Evolutionary conservation across 768 basidiomycete species (phyloP), one percentile per base, ranked within the genome.

Genomic region (Russula earlei): DNA sequence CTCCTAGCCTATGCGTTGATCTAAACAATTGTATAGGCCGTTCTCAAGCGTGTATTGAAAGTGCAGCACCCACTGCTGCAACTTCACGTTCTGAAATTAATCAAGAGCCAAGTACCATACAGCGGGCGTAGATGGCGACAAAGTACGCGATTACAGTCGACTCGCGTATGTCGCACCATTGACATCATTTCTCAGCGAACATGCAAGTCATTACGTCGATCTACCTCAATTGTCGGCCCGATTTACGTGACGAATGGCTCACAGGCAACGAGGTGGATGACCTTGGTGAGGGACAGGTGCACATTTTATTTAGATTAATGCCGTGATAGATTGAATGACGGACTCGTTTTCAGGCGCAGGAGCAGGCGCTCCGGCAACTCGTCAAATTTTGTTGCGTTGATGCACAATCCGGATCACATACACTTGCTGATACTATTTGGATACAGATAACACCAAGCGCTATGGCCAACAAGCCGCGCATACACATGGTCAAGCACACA

Each of bases 151-250:
- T 37, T 31, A 20, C 42, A 48, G 27, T 47, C 46, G 50, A 54
- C 50, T 40, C 54, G 19, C 20, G 20, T 50, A 36, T 24, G 38
- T n/a, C 4, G 31, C 34, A 43, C 33, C 37, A 34, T 31, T 58
- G 44, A 53, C 38, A 45, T 47, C 27, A 48, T 49, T 52, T 22
- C 34, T 14, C 66, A 98, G 95, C 91, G 20, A 99, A 98, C 69
- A 99, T 99, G 96, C 98, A 99, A 72, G 90, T 98, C 54, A 98
- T 99, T 63, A 99, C 96, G 9, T 84, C 94, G 17, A 97, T 99
- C 62, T 99, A 99, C 69, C 75, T 98, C 55, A 96, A 97, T 66
- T 97, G 94, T 67, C 80, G 96, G 51, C 96, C 96, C 8, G 95
- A 98, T 67, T 77, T 99, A 40, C 81, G 95, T 19, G 96, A 99